phyloP scores from a whole-genome alignment of 2,329 filamentous ascomycete species.

The Neopestalotiopsis rosae region DNA sequence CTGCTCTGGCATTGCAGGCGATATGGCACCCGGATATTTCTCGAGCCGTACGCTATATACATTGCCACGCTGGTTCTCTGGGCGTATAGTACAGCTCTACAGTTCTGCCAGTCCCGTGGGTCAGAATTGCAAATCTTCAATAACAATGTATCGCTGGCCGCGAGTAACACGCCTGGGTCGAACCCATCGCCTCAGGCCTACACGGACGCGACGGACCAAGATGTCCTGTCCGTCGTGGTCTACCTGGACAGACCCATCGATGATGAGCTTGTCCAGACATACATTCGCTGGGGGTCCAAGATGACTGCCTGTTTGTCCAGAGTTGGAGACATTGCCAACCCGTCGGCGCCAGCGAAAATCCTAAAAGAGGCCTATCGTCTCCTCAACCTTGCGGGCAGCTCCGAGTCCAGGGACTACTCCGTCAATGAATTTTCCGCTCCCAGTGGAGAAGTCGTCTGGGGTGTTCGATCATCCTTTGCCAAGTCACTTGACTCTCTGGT shows the following conservation, averaged over 20 bases:
- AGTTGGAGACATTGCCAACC: slow-evolving; percentile 19
- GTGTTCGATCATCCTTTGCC: background rate
- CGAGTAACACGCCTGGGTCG: background rate
- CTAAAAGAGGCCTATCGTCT: background rate
- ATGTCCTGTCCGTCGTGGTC: background rate
- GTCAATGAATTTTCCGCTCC: background rate
- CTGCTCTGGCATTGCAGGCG: background rate
- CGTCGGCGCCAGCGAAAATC: background rate
- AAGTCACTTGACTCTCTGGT: background rate
- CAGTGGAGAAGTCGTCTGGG: background rate
- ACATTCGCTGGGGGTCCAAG: slow-evolving; percentile 3
- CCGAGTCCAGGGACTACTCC: background rate
- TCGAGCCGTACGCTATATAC: background rate
- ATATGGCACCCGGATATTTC: background rate
- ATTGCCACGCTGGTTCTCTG: background rate
- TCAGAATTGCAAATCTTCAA: background rate
- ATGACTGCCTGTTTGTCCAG: slow-evolving; percentile 7
- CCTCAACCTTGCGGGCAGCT: background rate
- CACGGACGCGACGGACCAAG: background rate
- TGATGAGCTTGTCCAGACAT: slow-evolving; percentile 13
- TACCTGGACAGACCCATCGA: slow-evolving; percentile 9
- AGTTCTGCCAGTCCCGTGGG: background rate
- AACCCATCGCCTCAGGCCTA: background rate
- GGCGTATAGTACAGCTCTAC: background rate
- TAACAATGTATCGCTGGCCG: background rate